Evolutionary conservation across 2,329 filamentous ascomycete genomes (phyloP).

Genomic region (Fusarium oxysporum): DNA sequence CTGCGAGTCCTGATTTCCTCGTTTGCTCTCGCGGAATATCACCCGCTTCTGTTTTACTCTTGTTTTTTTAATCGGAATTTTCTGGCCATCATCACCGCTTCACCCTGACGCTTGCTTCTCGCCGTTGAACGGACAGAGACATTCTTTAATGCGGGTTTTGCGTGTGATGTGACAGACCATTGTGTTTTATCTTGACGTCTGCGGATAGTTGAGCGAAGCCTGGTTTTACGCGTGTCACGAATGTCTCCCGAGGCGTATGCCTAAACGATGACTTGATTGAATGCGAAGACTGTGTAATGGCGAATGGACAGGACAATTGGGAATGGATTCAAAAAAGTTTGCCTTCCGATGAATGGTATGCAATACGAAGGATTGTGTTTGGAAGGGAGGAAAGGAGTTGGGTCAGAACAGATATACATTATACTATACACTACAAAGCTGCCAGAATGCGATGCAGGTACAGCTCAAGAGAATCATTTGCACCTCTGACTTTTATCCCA

Average conservation of each 20-base stretch:
- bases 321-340: slow-evolving; percentile 37
- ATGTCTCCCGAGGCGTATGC: slow-evolving; percentile 32
- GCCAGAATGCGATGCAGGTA: slow-evolving; percentile 46
- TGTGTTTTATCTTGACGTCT: slow-evolving; percentile 4
- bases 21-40: slow-evolving; percentile 18
- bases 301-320: slow-evolving; percentile 7
- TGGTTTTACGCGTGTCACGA: slow-evolving; percentile 35
- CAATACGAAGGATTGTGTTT: slow-evolving; percentile 25
- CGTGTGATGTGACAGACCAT: slow-evolving; percentile 20
- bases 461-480: slow-evolving; percentile 38
- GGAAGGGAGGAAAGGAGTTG: slow-evolving; percentile 29
- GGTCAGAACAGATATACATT: slow-evolving; percentile 40
- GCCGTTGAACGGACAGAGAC: slow-evolving; percentile 44
- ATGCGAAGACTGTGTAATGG: slow-evolving; percentile 41
- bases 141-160: slow-evolving; percentile 30
- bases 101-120: slow-evolving; percentile 28
- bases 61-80: slow-evolving; percentile 34
- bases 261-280: slow-evolving; percentile 34
- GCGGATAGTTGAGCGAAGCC: slow-evolving; percentile 25
- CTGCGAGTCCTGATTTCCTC: slow-evolving; percentile 15
- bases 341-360: slow-evolving; percentile 32
- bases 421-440: slow-evolving; percentile 45
- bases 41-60: slow-evolving; percentile 25
- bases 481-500: slow-evolving; percentile 6
- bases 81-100: slow-evolving; percentile 27